Percentiles rank a stretch among this genome's conserved stretches.
These are phyloP conservation scores for Sistotremastrum suecicum DNA, from an alignment of 768 basidiomycete species.

Conservation along the genomic window DNA sequence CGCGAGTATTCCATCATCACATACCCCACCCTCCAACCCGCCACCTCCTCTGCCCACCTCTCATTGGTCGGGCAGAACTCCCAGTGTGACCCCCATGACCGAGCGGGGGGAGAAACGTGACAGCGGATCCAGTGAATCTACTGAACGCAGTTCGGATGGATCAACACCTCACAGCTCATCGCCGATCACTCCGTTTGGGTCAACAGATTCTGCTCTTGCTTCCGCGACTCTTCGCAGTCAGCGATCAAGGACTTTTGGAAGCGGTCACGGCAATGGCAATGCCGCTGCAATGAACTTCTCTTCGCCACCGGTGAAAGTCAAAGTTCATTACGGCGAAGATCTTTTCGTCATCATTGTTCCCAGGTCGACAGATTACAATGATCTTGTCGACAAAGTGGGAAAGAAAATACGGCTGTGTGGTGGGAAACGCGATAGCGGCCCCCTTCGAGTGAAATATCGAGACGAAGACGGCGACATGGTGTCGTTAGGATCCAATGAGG, in stretches of 20 bases:
- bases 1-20: constrained; percentile 66
- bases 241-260: constrained; percentile 40
- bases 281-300: background rate
- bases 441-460: constrained; percentile 73
- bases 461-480: constrained; percentile 92
- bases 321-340: constrained; percentile 90
- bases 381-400: constrained; percentile 80
- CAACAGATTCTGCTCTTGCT: constrained; percentile 66
- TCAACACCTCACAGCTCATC: constrained; percentile 69
- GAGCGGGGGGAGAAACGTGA: constrained; percentile 42
- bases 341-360: constrained; percentile 91
- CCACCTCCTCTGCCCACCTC: constrained; percentile 39
- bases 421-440: constrained; percentile 63
- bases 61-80: constrained; percentile 28
- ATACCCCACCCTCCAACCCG: constrained; percentile 37
- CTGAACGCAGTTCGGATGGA: constrained; percentile 69
- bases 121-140: constrained; percentile 75
- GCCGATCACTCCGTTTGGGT: constrained; percentile 85
- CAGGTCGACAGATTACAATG: constrained; percentile 60
- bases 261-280: constrained; percentile 16
- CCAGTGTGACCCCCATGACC: constrained; percentile 17
- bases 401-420: constrained; percentile 90
- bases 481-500: constrained; percentile 78
- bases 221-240: constrained; percentile 38
- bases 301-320: constrained; percentile 63